Percentiles rank a stretch among this genome's conserved stretches.
Evolutionary conservation across 139 green algal genomes (phyloP).

Genomic region (Raphidocelis subcapitata): DNA sequence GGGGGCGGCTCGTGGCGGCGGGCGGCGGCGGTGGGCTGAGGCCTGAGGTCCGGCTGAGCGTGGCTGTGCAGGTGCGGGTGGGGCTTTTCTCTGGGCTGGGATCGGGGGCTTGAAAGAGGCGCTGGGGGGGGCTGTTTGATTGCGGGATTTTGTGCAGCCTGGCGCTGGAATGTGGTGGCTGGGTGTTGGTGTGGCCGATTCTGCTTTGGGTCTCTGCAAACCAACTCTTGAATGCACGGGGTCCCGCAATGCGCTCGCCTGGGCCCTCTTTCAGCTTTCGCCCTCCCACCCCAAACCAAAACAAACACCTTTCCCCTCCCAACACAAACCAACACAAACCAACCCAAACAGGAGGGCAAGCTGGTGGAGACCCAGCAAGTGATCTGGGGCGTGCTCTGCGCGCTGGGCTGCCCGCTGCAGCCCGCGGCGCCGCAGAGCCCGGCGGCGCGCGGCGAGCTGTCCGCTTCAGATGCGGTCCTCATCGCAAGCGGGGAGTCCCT

Average conservation of each 20-base stretch:
- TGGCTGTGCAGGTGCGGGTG: conserved; percentile 13
- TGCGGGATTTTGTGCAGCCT: not conserved
- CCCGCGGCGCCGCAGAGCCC: too few relatives aligned
- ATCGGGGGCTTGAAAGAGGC: not conserved
- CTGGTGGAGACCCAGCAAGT: too few relatives aligned
- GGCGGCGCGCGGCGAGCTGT: too few relatives aligned
- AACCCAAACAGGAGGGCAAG: too few relatives aligned
- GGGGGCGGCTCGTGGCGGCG: conserved; percentile 23
- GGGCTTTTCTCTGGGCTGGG: not conserved
- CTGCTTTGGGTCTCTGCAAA: not conserved
- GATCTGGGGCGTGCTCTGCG: too few relatives aligned
- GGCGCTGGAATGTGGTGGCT: not conserved
- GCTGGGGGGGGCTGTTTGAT: not conserved
- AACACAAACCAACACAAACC: too few relatives aligned
- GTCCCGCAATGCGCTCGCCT: not conserved
- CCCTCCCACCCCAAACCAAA: too few relatives aligned
- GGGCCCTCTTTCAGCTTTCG: too few relatives aligned
- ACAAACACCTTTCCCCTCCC: too few relatives aligned
- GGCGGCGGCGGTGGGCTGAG: not conserved
- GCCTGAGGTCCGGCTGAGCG: conserved; percentile 7
- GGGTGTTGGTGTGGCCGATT: not conserved
- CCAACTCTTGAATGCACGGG: not conserved
- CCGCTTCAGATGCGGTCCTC: too few relatives aligned
- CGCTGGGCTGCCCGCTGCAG: too few relatives aligned
- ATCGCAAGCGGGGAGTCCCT: too few relatives aligned